These are phyloP conservation scores for Lunularia cruciata DNA, from an alignment of 225 moss, liverwort and hornwort genomes.

Conservation along the genomic window DNA sequence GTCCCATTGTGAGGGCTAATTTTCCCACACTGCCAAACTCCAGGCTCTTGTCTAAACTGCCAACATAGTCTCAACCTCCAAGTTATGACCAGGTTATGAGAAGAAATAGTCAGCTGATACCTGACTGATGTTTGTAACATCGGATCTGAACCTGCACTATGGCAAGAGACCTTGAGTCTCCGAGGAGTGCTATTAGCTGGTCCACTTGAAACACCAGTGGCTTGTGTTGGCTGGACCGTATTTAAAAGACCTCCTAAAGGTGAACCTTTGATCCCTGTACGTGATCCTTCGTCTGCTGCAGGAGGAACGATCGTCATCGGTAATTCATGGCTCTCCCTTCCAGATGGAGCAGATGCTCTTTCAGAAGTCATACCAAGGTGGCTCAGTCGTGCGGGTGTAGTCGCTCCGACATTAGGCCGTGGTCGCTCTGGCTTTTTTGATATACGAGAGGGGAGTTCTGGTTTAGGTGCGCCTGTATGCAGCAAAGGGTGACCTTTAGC, in stretches of 20 bases:
- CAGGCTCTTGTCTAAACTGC: too few species aligned
- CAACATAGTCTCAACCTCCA: too few species aligned
- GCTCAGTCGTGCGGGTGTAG: slow-evolving; percentile 59
- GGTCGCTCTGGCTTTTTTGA: slow-evolving; percentile 55
- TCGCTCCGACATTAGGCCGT: slow-evolving; percentile 52
- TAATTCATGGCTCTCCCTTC: slow-evolving; percentile 31
- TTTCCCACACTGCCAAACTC: too few species aligned
- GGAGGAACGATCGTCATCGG: slow-evolving; percentile 45
- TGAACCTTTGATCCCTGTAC: slow-evolving; percentile 85
- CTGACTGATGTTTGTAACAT: slow-evolving; percentile 7
- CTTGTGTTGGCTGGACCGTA: slow-evolving; percentile 46
- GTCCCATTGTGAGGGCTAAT: too few species aligned
- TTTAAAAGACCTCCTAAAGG: slow-evolving; percentile 60
- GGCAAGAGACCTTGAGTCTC: slow-evolving; percentile 60
- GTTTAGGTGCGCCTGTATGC: slow-evolving; percentile 41
- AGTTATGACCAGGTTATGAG: too few species aligned
- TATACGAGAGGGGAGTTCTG: slow-evolving; percentile 54
- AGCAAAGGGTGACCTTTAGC: slow-evolving; percentile 47
- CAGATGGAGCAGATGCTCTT: slow-evolving; percentile 42
- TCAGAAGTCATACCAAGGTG: slow-evolving; percentile 64
- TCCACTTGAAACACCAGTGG: slow-evolving; percentile 63
- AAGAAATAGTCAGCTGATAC: too few species aligned
- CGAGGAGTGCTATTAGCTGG: slow-evolving; percentile 50
- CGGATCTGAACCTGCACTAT: slow-evolving; percentile 68
- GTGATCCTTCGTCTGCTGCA: slow-evolving; percentile 95